Evolutionary conservation across 805 yeast genomes (phyloP).

Genomic region (Wickerhamomyces canadensis): DNA sequence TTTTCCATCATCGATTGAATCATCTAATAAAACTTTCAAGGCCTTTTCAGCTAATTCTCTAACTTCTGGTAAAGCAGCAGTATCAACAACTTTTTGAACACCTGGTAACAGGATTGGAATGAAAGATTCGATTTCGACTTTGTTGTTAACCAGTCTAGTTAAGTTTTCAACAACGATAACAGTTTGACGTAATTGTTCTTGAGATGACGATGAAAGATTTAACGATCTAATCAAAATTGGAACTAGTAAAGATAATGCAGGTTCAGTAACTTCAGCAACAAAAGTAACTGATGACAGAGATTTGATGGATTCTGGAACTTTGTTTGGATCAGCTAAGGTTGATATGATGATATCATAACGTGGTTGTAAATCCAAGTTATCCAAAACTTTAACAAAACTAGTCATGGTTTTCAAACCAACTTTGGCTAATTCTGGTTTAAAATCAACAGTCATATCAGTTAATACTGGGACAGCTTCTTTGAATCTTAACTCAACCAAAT

Average conservation of each 20-base stretch:
- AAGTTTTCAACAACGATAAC: slow-evolving; percentile 93
- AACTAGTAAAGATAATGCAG: slow-evolving; percentile 82
- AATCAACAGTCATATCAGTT: slow-evolving; percentile 88
- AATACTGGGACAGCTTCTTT: slow-evolving; percentile 75
- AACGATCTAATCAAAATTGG: slow-evolving; percentile 90
- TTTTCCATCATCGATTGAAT: slow-evolving; percentile 66
- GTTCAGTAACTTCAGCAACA: slow-evolving; percentile 98
- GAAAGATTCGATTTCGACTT: slow-evolving; percentile 81
- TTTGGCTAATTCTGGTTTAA: slow-evolving; percentile 91
- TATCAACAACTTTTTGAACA: slow-evolving; percentile 76
- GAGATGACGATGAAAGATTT: slow-evolving; percentile 77
- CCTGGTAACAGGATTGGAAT: slow-evolving; percentile 91
- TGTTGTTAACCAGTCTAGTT: slow-evolving; percentile 91
- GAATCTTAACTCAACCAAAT: slow-evolving; percentile 77
- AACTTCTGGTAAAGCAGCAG: slow-evolving; percentile 94
- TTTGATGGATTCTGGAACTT: slow-evolving; percentile 85
- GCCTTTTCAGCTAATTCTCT: slow-evolving; percentile 92
- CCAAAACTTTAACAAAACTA: slow-evolving; percentile 73
- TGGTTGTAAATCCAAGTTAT: slow-evolving; percentile 86
- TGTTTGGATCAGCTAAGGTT: slow-evolving; percentile 85
- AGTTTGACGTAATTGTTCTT: slow-evolving; percentile 94
- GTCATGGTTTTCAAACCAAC: slow-evolving; percentile 71
- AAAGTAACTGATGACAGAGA: slow-evolving; percentile 90
- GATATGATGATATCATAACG: slow-evolving; percentile 80
- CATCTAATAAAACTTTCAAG: slow-evolving; percentile 71